Evolutionary conservation across 164 flowering plant species (phyloP).

Genomic region (Dillenia suffruticosa): DNA sequence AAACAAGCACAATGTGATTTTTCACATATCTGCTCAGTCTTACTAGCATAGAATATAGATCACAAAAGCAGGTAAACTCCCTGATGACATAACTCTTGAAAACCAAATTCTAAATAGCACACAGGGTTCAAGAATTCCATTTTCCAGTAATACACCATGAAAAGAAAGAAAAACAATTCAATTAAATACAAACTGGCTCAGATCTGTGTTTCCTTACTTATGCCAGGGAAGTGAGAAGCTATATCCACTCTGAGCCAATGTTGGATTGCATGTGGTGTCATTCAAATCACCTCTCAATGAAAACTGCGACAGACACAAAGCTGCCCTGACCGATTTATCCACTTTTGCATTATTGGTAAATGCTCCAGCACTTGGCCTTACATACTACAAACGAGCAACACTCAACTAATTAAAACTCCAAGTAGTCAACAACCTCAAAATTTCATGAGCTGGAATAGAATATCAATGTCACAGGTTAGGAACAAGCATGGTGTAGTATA

Average conservation of each 20-base stretch:
- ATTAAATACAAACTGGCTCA: too few relatives aligned
- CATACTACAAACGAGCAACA: slow-evolving; percentile 27
- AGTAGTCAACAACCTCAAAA: too few relatives aligned
- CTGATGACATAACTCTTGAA: too few relatives aligned
- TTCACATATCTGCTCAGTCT: background rate
- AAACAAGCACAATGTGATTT: too few relatives aligned
- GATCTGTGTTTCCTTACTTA: slow-evolving; percentile 27
- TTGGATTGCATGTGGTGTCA: slow-evolving; percentile 10
- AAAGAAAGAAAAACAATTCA: background rate
- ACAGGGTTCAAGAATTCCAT: too few relatives aligned
- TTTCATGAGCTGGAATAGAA: too few relatives aligned
- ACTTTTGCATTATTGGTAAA: slow-evolving; percentile 20
- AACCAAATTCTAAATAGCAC: too few relatives aligned
- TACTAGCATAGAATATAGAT: background rate
- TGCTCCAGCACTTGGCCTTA: slow-evolving; percentile 22
- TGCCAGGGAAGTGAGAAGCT: slow-evolving; percentile 49
- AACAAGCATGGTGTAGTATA: too few relatives aligned
- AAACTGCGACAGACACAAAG: slow-evolving; percentile 13
- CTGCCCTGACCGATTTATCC: slow-evolving; percentile 11
- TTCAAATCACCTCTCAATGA: slow-evolving; percentile 28
- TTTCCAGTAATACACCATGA: background rate
- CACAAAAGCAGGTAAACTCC: background rate
- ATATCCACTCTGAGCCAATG: slow-evolving; percentile 24
- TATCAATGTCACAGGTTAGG: too few relatives aligned
- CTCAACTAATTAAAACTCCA: background rate